A percentile compares a stretch with the other conserved stretches of the same genome.
Evolutionary conservation across 192 early-diverging fungal species (phyloP).

Genomic region (Podila clonocystis): DNA sequence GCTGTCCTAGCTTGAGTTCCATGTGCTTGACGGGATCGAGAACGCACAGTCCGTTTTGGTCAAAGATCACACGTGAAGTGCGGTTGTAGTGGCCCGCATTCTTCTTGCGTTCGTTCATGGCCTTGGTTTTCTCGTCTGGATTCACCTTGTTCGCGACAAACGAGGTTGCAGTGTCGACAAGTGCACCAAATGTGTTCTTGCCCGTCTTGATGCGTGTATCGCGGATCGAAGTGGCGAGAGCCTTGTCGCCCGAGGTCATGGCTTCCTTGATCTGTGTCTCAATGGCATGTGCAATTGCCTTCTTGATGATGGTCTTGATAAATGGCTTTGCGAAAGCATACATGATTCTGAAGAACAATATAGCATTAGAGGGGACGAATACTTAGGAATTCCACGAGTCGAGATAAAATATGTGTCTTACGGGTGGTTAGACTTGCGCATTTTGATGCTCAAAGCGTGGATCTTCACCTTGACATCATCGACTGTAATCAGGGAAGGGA

Average conservation of each 20-base stretch:
- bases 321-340: conserved; percentile 47
- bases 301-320: conserved; percentile 44
- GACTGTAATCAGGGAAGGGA: conserved; percentile 26
- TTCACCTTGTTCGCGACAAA: conserved; percentile 25
- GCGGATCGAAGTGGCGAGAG: conserved; percentile 27
- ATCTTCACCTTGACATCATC: conserved; percentile 33
- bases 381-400: no score
- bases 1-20: conserved; percentile 45
- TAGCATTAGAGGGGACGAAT: background rate
- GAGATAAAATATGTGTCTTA: conserved; percentile 10
- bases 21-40: conserved; percentile 47
- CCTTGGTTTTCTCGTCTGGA: conserved; percentile 28
- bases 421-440: conserved; percentile 41
- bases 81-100: conserved; percentile 26
- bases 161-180: conserved; percentile 24
- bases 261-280: conserved; percentile 44
- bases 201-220: conserved; percentile 45
- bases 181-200: conserved; percentile 38
- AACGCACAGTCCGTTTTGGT: conserved; percentile 38
- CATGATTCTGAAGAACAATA: conserved; percentile 9
- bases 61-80: conserved; percentile 42
- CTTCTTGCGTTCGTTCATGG: conserved; percentile 26
- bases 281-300: conserved; percentile 45
- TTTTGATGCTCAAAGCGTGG: conserved; percentile 42
- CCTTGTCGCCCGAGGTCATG: conserved; percentile 41